Conservation (phyloP, 139 green algal genomes). For the Micractinium sp. region DNA sequence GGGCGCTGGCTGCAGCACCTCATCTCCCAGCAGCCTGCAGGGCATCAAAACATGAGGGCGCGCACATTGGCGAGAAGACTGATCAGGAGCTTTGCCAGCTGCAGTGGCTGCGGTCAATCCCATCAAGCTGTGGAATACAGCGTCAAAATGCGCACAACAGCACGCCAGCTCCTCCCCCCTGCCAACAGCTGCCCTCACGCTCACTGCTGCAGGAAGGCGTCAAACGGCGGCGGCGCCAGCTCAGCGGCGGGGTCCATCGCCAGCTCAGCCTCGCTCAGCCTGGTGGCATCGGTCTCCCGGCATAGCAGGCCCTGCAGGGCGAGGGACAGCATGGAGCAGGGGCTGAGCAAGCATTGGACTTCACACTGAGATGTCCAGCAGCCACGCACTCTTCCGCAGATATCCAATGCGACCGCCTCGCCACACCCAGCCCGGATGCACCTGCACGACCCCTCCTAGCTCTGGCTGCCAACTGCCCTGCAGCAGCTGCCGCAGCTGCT, state of each 20-base stretch:
- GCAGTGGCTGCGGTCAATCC: no score
- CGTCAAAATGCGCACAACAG: not conserved
- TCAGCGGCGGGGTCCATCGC: not conserved
- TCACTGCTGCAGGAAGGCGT: conserved; percentile 3
- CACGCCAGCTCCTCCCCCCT: not conserved
- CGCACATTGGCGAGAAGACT: no score
- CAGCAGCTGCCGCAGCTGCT: conserved; percentile 4
- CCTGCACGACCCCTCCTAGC: not conserved
- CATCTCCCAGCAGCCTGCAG: not conserved
- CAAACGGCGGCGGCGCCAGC: conserved; percentile 23
- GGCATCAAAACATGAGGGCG: no score
- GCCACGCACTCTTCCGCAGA: not conserved
- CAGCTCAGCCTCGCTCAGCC: conserved; percentile 12
- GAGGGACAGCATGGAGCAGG: not conserved
- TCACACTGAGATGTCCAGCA: no score
- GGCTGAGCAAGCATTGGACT: no score
- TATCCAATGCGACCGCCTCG: no score
- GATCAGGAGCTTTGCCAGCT: no score
- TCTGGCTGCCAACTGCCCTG: not conserved
- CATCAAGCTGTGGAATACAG: not conserved
- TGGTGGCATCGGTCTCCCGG: not conserved
- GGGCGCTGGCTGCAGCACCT: not conserved
- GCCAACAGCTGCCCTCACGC: not conserved
- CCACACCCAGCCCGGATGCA: not conserved
- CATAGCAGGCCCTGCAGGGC: not conserved